These are phyloP conservation scores for Orbilia javanica DNA, from an alignment of 2,329 filamentous ascomycete genomes.

Conservation along the genomic window DNA sequence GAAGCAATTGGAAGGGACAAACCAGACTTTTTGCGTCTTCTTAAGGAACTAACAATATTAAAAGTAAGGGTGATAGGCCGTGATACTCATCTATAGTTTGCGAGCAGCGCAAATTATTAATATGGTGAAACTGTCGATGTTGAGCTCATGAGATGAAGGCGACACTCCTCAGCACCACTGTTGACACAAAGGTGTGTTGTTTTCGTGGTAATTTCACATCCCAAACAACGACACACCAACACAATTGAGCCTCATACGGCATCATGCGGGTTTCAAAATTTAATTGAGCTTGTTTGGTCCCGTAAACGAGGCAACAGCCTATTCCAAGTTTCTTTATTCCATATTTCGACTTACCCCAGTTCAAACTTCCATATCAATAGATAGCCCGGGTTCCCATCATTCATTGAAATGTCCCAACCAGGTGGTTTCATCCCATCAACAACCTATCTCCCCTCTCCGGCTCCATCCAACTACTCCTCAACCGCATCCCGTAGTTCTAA, in stretches of 20 bases:
- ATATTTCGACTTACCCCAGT: background rate
- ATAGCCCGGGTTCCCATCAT: background rate
- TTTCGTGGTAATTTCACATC: slow-evolving; percentile 39
- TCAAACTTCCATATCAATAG: no score
- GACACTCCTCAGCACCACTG: background rate
- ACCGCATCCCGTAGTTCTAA: slow-evolving; percentile 40
- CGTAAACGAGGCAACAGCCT: no score
- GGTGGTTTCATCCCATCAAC: slow-evolving; percentile 52
- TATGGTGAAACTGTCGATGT: background rate
- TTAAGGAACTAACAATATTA: background rate
- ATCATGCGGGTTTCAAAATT: background rate
- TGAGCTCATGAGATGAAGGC: background rate
- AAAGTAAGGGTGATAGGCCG: background rate
- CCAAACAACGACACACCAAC: slow-evolving; percentile 44
- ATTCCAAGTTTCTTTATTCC: no score
- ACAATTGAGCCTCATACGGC: slow-evolving; percentile 1
- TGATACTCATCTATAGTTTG: background rate
- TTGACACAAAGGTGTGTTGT: slow-evolving; percentile 12
- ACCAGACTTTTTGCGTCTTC: background rate
- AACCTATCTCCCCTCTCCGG: slow-evolving; percentile 47
- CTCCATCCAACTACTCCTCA: slow-evolving; percentile 49
- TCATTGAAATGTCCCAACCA: slow-evolving; percentile 30
- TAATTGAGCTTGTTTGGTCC: background rate
- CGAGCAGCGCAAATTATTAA: no score
- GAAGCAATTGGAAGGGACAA: background rate